Evolutionary conservation across 139 green algal species (phyloP), one percentile per base, ranked within the genome.

Genomic region (Chlorella sorokiniana): DNA sequence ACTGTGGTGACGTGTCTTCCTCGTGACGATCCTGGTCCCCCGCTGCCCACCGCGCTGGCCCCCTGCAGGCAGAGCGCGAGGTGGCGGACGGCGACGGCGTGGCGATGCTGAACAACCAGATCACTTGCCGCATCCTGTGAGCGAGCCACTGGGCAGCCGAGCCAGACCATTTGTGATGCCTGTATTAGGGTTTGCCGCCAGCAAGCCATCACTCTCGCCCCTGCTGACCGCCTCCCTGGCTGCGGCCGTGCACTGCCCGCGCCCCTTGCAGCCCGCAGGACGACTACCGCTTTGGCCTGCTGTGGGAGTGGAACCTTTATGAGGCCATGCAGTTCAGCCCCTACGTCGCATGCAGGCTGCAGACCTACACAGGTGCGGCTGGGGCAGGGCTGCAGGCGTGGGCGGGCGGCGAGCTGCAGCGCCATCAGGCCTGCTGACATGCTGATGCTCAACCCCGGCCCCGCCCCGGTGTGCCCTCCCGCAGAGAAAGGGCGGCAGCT

Each of bases 241-340:
- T n/a, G n/a, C n/a, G n/a, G n/a, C n/a, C n/a, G n/a, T n/a, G n/a
- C n/a, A n/a, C 63, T 35, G 68, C 25, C 63, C 61, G 37, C 67
- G n/a, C 38, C 71, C 42, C 25, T 11, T 86, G 77, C 86, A 89
- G 80, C 48, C 78, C 84, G 2, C 56, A 82, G 41, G 63, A 90
- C 52, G 89, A 92, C 72, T 91, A 88, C 64, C 87, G 84, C 29
- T 90, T 93, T 71, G 64, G 86, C 23, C 84, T 96, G 73, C 51
- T 96, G 63, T 88, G 92, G 35, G 88, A 96, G 78, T 99, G 95
- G 96, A 94, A 67, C 23, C 89, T 99, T 72, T 93, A 91, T 67
- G 95, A 98, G 0, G 79, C 93, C 44, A 91, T 98, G 84, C 18
- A 90, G 81, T 90, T 96, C 90, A 93, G 87, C 1, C 70, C 88